Conservation (phyloP, 805 yeast genomes). For the Cephaloascus albidus region DNA sequence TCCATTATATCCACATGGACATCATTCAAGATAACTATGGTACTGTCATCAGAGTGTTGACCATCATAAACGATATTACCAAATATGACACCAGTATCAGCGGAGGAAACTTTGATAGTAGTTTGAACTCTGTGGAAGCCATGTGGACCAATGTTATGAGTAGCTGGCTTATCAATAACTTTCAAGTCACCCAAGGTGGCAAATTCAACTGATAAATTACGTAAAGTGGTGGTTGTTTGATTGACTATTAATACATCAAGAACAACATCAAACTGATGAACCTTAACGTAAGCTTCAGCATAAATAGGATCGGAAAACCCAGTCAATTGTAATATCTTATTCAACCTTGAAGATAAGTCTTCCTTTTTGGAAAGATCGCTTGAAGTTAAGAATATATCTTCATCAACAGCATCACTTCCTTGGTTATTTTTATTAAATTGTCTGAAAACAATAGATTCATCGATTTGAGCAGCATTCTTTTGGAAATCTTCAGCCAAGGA, state of each 20-base stretch:
- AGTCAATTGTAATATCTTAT: conserved; percentile 87
- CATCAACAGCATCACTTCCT: conserved; percentile 35
- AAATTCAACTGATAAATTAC: conserved; percentile 88
- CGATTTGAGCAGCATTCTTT: conserved; percentile 65
- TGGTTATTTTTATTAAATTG: conserved; percentile 50
- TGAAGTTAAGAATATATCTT: conserved; percentile 52
- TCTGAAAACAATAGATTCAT: conserved; percentile 70
- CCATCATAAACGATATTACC: conserved; percentile 98
- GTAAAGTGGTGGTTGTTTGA: conserved; percentile 85
- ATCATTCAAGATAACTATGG: conserved; percentile 87
- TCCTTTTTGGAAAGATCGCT: conserved; percentile 42
- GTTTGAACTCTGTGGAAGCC: conserved; percentile 87
- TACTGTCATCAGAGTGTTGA: conserved; percentile 81
- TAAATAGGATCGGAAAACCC: conserved; percentile 97
- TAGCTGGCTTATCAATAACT: conserved; percentile 83
- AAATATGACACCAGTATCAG: conserved; percentile 96
- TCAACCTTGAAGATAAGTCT: conserved; percentile 67
- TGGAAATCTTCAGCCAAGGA: conserved; percentile 47
- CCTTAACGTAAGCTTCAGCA: conserved; percentile 93
- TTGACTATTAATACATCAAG: conserved; percentile 89
- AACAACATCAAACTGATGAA: conserved; percentile 94
- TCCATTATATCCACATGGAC: conserved; percentile 96
- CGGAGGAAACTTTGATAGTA: conserved; percentile 89
- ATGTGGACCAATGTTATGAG: conserved; percentile 93
- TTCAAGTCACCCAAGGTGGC: conserved; percentile 94